These are phyloP conservation scores for Herpetospermum pedunculosum DNA, from an alignment of 306 rosid genomes.

Conservation along the genomic window DNA sequence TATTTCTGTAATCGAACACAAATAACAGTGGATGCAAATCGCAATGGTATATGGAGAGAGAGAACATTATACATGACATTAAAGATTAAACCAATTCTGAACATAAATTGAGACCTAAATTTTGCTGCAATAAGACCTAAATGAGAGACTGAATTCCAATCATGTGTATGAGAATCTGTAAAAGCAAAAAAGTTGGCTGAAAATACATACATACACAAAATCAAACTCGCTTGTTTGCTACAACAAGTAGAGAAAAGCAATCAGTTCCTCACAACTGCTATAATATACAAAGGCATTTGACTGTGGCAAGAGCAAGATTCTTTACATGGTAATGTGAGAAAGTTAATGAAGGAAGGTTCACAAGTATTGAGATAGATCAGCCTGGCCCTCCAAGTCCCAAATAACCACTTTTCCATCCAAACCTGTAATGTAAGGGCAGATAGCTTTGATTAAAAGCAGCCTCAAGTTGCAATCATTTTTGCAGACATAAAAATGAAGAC, in stretches of 20 bases:
- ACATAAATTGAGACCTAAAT: background rate
- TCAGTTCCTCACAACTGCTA: constrained; percentile 3
- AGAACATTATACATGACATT: background rate
- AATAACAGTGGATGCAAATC: background rate
- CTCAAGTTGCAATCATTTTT: background rate
- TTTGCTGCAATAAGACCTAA: background rate
- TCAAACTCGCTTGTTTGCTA: background rate
- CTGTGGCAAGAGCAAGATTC: constrained; percentile 2
- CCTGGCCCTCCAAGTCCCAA: constrained; percentile 85
- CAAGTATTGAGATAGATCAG: constrained; percentile 42
- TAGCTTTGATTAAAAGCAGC: constrained; percentile 1
- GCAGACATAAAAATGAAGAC: background rate
- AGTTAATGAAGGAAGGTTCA: constrained; percentile 13
- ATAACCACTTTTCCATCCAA: constrained; percentile 76
- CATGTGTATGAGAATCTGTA: background rate
- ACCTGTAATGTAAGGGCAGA: constrained; percentile 31
- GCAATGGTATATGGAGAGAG: background rate
- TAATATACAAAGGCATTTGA: constrained; percentile 2
- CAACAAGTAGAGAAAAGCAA: background rate
- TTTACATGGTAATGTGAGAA: background rate
- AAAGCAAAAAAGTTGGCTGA: background rate
- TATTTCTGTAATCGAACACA: background rate
- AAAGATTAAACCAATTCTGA: background rate
- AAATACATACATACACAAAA: constrained; percentile 2
- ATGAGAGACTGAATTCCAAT: background rate